Evolutionary conservation across 1,284 basidiomycete species (phyloP).

Genomic region (Inonotus obliquus): DNA sequence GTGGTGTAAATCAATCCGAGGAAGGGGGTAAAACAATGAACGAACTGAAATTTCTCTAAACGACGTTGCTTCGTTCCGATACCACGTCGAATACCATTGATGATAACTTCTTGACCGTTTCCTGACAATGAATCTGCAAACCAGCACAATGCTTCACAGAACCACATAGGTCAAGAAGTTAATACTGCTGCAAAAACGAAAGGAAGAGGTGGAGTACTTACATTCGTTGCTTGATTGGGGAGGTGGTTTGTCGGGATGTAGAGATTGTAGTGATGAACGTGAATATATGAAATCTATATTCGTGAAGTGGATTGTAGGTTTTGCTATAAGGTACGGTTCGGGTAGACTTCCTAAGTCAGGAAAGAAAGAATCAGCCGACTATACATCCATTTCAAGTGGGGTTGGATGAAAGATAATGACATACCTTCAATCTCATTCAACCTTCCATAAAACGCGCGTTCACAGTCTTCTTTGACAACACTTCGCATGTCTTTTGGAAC

Average conservation of each 20-base stretch:
- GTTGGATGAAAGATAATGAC: too few relatives aligned
- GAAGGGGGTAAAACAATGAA: too few relatives aligned
- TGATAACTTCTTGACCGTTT: slow-evolving; percentile 52
- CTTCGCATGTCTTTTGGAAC: slow-evolving; percentile 31
- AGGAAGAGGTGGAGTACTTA: slow-evolving; percentile 30
- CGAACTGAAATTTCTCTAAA: slow-evolving; percentile 56
- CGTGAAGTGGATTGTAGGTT: slow-evolving; percentile 55
- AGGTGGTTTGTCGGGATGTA: slow-evolving; percentile 26
- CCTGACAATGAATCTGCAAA: slow-evolving; percentile 41
- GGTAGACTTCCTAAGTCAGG: slow-evolving; percentile 35
- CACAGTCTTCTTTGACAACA: slow-evolving; percentile 49
- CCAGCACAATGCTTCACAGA: slow-evolving; percentile 68
- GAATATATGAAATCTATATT: slow-evolving; percentile 54
- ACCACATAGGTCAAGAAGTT: background rate
- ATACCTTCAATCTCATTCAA: slow-evolving; percentile 35
- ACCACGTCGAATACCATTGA: slow-evolving; percentile 74
- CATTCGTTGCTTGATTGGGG: slow-evolving; percentile 60
- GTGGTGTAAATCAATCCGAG: too few relatives aligned
- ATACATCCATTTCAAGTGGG: slow-evolving; percentile 12
- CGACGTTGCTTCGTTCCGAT: slow-evolving; percentile 64
- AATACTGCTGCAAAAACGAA: slow-evolving; percentile 21
- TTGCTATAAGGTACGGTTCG: slow-evolving; percentile 40
- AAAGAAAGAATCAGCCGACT: background rate
- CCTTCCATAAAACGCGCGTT: slow-evolving; percentile 54
- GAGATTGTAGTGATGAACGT: slow-evolving; percentile 34